These are phyloP conservation scores for Aspergillus felis DNA, from an alignment of 2,329 filamentous ascomycete species.

Conservation along the genomic window DNA sequence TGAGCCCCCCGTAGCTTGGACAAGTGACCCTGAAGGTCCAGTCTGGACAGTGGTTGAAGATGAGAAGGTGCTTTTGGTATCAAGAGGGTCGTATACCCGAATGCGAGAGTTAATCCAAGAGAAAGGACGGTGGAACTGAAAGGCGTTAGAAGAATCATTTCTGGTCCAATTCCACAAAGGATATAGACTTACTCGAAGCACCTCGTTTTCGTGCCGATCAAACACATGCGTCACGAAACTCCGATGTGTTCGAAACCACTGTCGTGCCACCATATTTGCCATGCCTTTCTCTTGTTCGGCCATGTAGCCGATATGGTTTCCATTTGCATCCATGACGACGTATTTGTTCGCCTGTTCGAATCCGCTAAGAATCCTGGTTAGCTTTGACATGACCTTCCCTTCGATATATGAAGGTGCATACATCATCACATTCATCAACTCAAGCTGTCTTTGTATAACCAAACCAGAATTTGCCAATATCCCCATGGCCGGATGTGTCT, in stretches of 20 bases:
- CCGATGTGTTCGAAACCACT: slow-evolving; percentile 59
- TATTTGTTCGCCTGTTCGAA: slow-evolving; percentile 66
- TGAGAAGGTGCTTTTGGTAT: slow-evolving; percentile 31
- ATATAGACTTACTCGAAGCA: slow-evolving; percentile 44
- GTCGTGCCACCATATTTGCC: slow-evolving; percentile 53
- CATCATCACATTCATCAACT: slow-evolving; percentile 63
- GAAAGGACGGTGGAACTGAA: slow-evolving; percentile 58
- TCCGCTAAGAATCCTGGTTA: slow-evolving; percentile 35
- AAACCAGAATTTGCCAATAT: slow-evolving; percentile 60
- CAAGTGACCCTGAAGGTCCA: slow-evolving; percentile 40
- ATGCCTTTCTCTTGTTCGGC: slow-evolving; percentile 61
- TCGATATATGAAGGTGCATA: slow-evolving; percentile 20
- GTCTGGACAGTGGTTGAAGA: slow-evolving; percentile 43
- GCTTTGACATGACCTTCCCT: not conserved
- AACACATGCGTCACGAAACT: slow-evolving; percentile 65
- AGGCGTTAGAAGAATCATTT: slow-evolving; percentile 7
- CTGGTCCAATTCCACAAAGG: not conserved
- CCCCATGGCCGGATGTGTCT: slow-evolving; percentile 54
- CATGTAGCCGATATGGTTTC: slow-evolving; percentile 61
- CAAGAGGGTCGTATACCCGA: slow-evolving; percentile 52
- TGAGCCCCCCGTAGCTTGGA: slow-evolving; percentile 36
- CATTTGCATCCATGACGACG: slow-evolving; percentile 61
- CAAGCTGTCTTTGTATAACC: slow-evolving; percentile 60
- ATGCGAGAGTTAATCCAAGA: slow-evolving; percentile 61
- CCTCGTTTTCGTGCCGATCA: slow-evolving; percentile 57